Evolutionary conservation across 2,329 filamentous ascomycete species (phyloP).

Genomic region (Cercospora nicotianae): DNA sequence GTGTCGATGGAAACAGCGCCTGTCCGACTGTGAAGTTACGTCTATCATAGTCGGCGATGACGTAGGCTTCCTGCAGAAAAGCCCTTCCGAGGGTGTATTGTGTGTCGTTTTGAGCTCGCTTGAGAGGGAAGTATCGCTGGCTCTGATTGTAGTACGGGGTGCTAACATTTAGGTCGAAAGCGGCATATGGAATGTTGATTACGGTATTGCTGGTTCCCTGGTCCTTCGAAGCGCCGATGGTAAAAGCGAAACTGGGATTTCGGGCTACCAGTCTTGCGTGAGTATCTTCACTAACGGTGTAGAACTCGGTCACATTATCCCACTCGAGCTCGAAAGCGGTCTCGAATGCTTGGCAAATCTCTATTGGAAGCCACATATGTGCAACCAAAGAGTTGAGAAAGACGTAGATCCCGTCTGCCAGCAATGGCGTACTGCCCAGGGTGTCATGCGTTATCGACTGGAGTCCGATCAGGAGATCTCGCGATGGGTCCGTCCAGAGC

Average conservation of each 20-base stretch:
- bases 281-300: constrained; percentile 42
- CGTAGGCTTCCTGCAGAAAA: constrained; percentile 67
- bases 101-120: constrained; percentile 53
- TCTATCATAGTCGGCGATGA: constrained; percentile 51
- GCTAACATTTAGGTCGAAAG: constrained; percentile 49
- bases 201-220: constrained; percentile 32
- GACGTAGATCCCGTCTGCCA: constrained; percentile 22
- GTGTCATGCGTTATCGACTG: constrained; percentile 30
- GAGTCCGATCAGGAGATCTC: constrained; percentile 32
- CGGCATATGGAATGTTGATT: constrained; percentile 51
- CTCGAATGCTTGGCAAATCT: constrained; percentile 44
- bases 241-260: constrained; percentile 44
- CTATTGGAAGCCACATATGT: constrained; percentile 43
- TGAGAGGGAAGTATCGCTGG: constrained; percentile 66
- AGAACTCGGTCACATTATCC: constrained; percentile 41
- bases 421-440: constrained; percentile 29
- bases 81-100: constrained; percentile 64
- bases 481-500: constrained; percentile 31
- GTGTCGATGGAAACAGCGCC: constrained; percentile 10
- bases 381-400: constrained; percentile 46
- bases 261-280: constrained; percentile 37
- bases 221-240: constrained; percentile 14
- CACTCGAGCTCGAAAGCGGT: constrained; percentile 43
- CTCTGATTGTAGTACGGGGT: constrained; percentile 58
- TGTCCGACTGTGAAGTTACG: constrained; percentile 49